These are phyloP conservation scores for Xylona heveae DNA, from an alignment of 495 filamentous ascomycete genomes.

Conservation along the genomic window DNA sequence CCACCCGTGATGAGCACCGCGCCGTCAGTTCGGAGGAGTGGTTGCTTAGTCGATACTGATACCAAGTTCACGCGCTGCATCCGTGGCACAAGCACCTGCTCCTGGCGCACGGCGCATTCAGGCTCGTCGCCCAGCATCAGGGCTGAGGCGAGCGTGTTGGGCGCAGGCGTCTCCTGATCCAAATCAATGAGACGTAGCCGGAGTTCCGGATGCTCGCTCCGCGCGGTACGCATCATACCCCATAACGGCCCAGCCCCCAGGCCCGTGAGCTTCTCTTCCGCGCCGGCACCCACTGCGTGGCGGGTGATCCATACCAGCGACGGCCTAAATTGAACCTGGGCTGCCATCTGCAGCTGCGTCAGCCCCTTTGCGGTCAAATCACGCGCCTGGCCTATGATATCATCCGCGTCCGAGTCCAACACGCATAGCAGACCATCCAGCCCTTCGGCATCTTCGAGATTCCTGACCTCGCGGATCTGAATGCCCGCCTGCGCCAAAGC, in stretches of 20 bases:
- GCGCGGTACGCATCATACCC: slow-evolving; percentile 13
- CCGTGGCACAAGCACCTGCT: slow-evolving; percentile 4
- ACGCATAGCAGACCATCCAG: slow-evolving; percentile 11
- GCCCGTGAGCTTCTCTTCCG: slow-evolving; percentile 4
- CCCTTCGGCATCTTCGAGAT: slow-evolving; percentile 7
- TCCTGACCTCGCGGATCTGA: slow-evolving; percentile 2
- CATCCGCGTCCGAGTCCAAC: slow-evolving; percentile 11
- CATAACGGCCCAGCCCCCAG: slow-evolving; percentile 11
- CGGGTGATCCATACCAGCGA: slow-evolving; percentile 13
- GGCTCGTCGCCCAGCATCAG: slow-evolving; percentile 7
- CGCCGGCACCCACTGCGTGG: slow-evolving; percentile 9
- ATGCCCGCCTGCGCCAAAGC: slow-evolving; percentile 7
- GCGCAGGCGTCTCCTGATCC: slow-evolving; percentile 3
- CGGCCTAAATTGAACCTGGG: slow-evolving; percentile 3
- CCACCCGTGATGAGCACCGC: slow-evolving; percentile 27
- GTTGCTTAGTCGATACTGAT: slow-evolving; percentile 3
- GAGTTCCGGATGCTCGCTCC: slow-evolving; percentile 13
- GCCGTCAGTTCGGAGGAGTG: slow-evolving; percentile 13
- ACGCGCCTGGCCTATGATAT: slow-evolving; percentile 6
- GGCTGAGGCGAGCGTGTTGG: slow-evolving; percentile 5
- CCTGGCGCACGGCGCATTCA: slow-evolving; percentile 8
- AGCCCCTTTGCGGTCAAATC: slow-evolving; percentile 8
- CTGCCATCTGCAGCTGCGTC: slow-evolving; percentile 8
- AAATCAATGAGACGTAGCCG: slow-evolving; percentile 12
- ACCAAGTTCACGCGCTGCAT: slow-evolving; percentile 5